Evolutionary conservation across 129 eudicot species (phyloP), one percentile per base, ranked within the genome.

Genomic region (Scalesia atractyloides): DNA sequence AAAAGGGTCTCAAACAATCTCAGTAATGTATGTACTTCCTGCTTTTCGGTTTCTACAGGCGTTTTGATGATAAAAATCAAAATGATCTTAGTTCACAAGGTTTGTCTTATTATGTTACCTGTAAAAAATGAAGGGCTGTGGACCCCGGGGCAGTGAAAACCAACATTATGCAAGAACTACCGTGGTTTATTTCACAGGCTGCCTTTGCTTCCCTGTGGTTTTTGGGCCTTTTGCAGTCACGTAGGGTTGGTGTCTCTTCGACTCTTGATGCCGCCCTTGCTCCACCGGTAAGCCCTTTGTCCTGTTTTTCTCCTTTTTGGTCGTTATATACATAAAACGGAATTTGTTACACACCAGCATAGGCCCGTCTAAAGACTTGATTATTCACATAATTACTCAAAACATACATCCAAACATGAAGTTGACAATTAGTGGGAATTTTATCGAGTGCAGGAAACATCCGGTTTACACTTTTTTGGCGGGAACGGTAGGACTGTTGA

Each of bases 91-190:
- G 57, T 20, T 15, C 5, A 3, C 67, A 20, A 62, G 20, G 15
- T 10, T 39, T 19, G 18, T 37, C 51, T 64, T 41, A 50, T 64
- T 17, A 64, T n/a, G 9, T 64, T 64, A 37, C 44, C 17, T 10
- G 65, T 33, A 58, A 69, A 69, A 41, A 58, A 69, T 80, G 43
- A 70, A 90, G 98, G 72, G 96, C 88, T 46, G 98, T 59, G 66
- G 96, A 92, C 71, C 98, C 98, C 33, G 97, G 98, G 76, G 82
- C 78, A 4, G 96, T 87, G 78, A 76, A 86, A 84, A 93, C 98
- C 49, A 81, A 89, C 43, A 87, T 93, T 62, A 89, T 93, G 98
- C 82, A 87, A 72, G 98, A 90, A 81, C 64, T 90, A 63, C 98
- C 98, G 14, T 59, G 73, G 26, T 71, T 60, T 64, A 69, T 93